Base-by-base conservation (phyloP, 2,329 filamentous ascomycete species). In the Bipolaris bicolor region DNA sequence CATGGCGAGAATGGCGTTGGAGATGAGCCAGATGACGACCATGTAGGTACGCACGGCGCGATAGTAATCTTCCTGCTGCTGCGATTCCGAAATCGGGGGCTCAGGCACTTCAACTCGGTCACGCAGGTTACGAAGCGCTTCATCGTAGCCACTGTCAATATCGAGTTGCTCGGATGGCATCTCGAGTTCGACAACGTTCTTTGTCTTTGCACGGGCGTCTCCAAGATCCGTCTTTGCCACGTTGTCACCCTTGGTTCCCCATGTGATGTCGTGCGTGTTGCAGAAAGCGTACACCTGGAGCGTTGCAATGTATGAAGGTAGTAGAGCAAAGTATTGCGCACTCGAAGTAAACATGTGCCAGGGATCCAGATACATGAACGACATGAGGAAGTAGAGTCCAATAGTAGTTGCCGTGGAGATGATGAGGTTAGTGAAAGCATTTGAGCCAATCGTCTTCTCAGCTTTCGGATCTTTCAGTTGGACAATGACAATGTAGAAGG, bases 171-270 rank as follows among this genome's bases (percentile, higher is more conserved):
- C 96, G 1, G 88, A 91, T 0, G 96, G 95, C 93, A 99, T 99
- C 72, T 99, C 95, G 5, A 99, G 84, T 76, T 97, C 92, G 68
- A 99, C 95, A 0, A 89, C 91, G 57, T 88, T 85, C 46, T 83
- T 82, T 44, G 86, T 86, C 53, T 90, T 90, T 63, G 90, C 88
- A 48, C 90, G 86, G 11, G 96, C 95, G 5, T 90, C 88, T 55
- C 95, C 95, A 0, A 99, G 87, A 74, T 99, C 96, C 7, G 90
- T 97, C 77, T 91, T 89, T 69, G 95, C 89, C 34, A 96, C 88
- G 77, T 99, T 99, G 83, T 99, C 95, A 55, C 95, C 95, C 80
- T 99, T 99, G 44, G 95, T 99, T 43, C 95, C 95, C 95, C 95
- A 99, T 0, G 93, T 96, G 18, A 99, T 92, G 75, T 99, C 95